Evolutionary conservation across 2,329 filamentous ascomycete species (phyloP).

Genomic region (Diplodia sapinea): DNA sequence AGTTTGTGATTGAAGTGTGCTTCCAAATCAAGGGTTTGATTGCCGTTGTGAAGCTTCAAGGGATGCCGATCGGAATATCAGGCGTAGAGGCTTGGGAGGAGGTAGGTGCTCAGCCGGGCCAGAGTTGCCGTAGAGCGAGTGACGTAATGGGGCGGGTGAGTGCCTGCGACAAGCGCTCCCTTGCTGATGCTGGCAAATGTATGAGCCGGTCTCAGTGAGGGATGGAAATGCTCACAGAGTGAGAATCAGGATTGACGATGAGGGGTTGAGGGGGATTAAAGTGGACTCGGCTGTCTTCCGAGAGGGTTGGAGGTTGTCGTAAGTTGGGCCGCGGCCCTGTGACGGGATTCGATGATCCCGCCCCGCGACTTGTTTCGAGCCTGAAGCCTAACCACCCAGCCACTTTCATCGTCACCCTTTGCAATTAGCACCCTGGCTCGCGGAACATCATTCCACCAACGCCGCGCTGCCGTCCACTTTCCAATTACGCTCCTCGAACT

Average conservation of each 20-base stretch:
- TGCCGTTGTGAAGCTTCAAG: slow-evolving; percentile 20
- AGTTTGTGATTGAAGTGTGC: slow-evolving; percentile 7
- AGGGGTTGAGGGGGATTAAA: slow-evolving; percentile 7
- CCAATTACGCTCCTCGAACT: background rate
- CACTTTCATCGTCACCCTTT: background rate
- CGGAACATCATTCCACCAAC: background rate
- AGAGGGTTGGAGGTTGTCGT: slow-evolving; percentile 26
- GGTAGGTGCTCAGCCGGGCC: slow-evolving; percentile 16
- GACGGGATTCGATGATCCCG: slow-evolving; percentile 24
- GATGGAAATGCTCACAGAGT: background rate
- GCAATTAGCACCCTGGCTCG: slow-evolving; percentile 6
- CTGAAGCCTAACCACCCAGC: slow-evolving; percentile 26
- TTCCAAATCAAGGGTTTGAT: slow-evolving; percentile 8
- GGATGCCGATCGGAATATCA: slow-evolving; percentile 28
- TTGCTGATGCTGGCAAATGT: slow-evolving; percentile 1
- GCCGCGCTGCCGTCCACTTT: background rate
- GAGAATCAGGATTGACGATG: slow-evolving; percentile 7
- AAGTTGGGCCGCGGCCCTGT: slow-evolving; percentile 15
- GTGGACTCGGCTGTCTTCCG: slow-evolving; percentile 15
- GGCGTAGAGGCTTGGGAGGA: slow-evolving; percentile 16
- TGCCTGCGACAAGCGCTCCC: slow-evolving; percentile 4
- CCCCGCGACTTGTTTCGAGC: slow-evolving; percentile 18
- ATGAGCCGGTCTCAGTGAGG: background rate
- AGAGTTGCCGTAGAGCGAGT: slow-evolving; percentile 4
- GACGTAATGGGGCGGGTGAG: slow-evolving; percentile 28